Evolutionary conservation across 805 yeast species (phyloP).

Genomic region (Saccharomycopsis synnaedendra): DNA sequence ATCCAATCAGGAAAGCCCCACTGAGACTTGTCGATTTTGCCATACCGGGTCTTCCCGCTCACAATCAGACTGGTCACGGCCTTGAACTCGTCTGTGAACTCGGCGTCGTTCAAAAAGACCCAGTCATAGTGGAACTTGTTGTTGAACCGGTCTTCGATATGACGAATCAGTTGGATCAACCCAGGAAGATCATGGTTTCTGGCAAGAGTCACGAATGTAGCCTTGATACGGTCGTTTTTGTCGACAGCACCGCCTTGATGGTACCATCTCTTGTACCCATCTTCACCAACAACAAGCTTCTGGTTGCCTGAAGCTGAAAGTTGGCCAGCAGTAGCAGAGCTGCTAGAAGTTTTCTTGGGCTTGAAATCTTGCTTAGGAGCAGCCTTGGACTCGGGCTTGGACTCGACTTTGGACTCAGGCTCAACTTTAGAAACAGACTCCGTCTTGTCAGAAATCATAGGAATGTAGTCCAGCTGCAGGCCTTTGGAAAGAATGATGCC

Average conservation of each 20-base stretch:
- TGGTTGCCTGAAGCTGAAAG: not conserved
- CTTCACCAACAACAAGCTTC: slow-evolving; percentile 4
- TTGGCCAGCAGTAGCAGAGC: not conserved
- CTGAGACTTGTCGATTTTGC: slow-evolving; percentile 69
- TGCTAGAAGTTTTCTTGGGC: not conserved
- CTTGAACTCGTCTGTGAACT: slow-evolving; percentile 74
- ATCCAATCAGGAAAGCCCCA: slow-evolving; percentile 86
- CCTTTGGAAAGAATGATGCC: slow-evolving; percentile 39
- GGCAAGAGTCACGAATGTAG: slow-evolving; percentile 74
- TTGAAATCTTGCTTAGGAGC: not conserved
- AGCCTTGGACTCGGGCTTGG: not conserved
- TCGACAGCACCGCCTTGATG: slow-evolving; percentile 18
- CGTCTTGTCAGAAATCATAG: slow-evolving; percentile 3
- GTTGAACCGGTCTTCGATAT: slow-evolving; percentile 86
- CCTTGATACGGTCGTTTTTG: slow-evolving; percentile 38
- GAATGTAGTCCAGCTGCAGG: slow-evolving; percentile 25
- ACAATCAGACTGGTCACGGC: slow-evolving; percentile 52
- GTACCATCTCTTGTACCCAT: slow-evolving; percentile 13
- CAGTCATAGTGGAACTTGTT: slow-evolving; percentile 75
- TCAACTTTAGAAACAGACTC: not conserved
- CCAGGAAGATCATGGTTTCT: slow-evolving; percentile 62
- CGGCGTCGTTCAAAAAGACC: slow-evolving; percentile 88
- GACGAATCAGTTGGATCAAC: slow-evolving; percentile 53
- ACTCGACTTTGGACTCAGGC: not conserved
- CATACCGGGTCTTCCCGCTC: slow-evolving; percentile 72